Evolutionary conservation across 139 green algal genomes (phyloP), one percentile per base, ranked within the genome.

Genomic region (Yamagishiella unicocca): DNA sequence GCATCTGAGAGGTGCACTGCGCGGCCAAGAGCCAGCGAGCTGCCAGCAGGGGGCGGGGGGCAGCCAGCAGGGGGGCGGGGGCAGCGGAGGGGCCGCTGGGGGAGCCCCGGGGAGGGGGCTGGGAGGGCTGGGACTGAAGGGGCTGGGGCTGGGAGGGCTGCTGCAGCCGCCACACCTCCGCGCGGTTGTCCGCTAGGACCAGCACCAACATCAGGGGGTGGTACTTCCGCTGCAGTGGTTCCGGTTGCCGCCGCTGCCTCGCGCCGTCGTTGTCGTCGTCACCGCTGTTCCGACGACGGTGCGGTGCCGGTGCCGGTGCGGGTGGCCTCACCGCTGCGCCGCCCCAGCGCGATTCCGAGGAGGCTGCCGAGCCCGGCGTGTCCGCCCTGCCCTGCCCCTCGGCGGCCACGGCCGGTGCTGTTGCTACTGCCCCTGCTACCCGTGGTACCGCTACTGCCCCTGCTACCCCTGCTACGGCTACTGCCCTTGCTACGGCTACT

Each of bases 131-230:
- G 58, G 29, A 22, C 19, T 68, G 58, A 22, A 9, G 58, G 29
- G 14, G 58, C 22, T 29, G 58, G 9, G 14, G 58, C 14, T 38
- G 27, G 50, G 14, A 58, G 50, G 3, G 64, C n/a, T 72, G 64
- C n/a, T 72, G 67, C 40, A 83, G 53, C 4, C 31, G 35, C 78
- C 78, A 84, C 25, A 84, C 58, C 61, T 84, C 78, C 8, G 40
- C 78, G 27, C 37, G 73, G 78, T 84, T 84, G 78, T 74, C 55
- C 42, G 78, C 78, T 0, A 84, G 58, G 12, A 38, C 78, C 14
- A 84, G 58, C 58, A 62, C 58, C 58, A 84, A 58, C 38, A 73
- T 8, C 54, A 84, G 53, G 33, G 46, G 22, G 21, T n/a, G n/a
- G n/a, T n/a, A n/a, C n/a, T n/a, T n/a, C n/a, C n/a, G n/a, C n/a